These are phyloP conservation scores for Wickerhamomyces silvicola DNA, from an alignment of 805 yeast species.

Conservation along the genomic window DNA sequence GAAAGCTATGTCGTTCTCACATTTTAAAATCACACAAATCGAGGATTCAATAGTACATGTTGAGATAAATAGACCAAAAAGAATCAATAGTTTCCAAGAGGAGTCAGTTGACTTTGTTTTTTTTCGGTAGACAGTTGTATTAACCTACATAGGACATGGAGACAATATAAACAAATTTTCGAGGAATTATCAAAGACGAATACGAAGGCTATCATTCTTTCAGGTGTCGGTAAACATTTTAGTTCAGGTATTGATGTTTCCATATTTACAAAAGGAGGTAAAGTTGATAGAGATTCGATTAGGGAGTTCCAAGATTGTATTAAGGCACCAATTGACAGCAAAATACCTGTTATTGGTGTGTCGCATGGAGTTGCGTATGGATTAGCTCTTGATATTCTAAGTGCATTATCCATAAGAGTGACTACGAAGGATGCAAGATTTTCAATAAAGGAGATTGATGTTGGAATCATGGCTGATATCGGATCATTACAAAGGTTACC, in stretches of 20 bases:
- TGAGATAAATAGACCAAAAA: conserved; percentile 53
- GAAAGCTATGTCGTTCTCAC: conserved; percentile 6
- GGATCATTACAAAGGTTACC: conserved; percentile 71
- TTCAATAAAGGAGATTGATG: conserved; percentile 61
- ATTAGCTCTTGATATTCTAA: conserved; percentile 59
- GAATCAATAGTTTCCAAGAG: conserved; percentile 51
- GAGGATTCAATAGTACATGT: conserved; percentile 42
- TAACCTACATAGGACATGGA: conserved; percentile 36
- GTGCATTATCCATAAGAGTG: conserved; percentile 52
- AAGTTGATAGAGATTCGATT: conserved; percentile 28
- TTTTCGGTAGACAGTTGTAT: not conserved
- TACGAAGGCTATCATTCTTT: conserved; percentile 49
- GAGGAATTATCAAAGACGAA: conserved; percentile 37
- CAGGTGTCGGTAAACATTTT: conserved; percentile 51
- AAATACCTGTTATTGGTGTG: conserved; percentile 59
- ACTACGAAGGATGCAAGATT: conserved; percentile 46
- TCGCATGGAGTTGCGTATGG: conserved; percentile 63
- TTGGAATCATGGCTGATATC: conserved; percentile 75
- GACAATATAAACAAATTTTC: conserved; percentile 46
- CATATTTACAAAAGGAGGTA: conserved; percentile 12
- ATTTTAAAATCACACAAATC: conserved; percentile 13
- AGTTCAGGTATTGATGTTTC: conserved; percentile 62
- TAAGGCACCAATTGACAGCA: conserved; percentile 37
- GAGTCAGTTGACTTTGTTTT: conserved; percentile 7
- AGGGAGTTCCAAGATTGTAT: conserved; percentile 54